These are phyloP conservation scores for Gloeophyllum trabeum DNA, from an alignment of 768 basidiomycete species.

Conservation along the genomic window DNA sequence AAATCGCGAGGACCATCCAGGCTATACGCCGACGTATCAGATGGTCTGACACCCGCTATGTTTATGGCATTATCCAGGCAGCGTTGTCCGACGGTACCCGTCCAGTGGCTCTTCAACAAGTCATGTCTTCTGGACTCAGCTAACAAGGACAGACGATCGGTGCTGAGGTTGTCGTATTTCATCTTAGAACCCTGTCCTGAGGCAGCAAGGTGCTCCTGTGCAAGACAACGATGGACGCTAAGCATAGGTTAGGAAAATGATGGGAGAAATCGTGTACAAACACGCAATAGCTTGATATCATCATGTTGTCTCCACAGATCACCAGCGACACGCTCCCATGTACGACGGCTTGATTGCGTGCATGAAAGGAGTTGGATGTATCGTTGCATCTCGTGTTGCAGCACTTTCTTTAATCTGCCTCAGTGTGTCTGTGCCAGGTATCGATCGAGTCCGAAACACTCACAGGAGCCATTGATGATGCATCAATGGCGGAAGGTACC, in stretches of 20 bases:
- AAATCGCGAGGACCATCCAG: too few relatives aligned
- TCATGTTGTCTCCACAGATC: conserved; percentile 20
- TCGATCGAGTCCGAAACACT: conserved; percentile 3
- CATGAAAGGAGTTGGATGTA: conserved; percentile 18
- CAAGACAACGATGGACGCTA: not conserved
- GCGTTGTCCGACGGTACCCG: too few relatives aligned
- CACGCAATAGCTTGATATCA: conserved; percentile 17
- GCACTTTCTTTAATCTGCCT: conserved; percentile 12
- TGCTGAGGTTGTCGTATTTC: not conserved
- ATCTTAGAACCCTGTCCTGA: not conserved
- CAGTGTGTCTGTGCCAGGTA: conserved; percentile 1
- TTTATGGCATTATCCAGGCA: too few relatives aligned
- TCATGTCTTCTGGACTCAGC: not conserved
- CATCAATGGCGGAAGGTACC: conserved; percentile 4
- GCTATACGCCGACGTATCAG: too few relatives aligned
- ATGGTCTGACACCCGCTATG: too few relatives aligned
- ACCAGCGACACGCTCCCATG: conserved; percentile 27
- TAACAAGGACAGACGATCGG: not conserved
- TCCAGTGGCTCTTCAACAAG: not conserved
- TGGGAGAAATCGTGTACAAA: conserved; percentile 8
- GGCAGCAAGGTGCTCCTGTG: not conserved
- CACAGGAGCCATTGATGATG: conserved; percentile 7
- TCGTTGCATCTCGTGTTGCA: conserved; percentile 24
- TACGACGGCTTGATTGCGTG: conserved; percentile 18
- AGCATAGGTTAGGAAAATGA: not conserved